Evolutionary conservation across 2,329 filamentous ascomycete genomes (phyloP), one percentile per base, ranked within the genome.

Genomic region (Monascus ruber): DNA sequence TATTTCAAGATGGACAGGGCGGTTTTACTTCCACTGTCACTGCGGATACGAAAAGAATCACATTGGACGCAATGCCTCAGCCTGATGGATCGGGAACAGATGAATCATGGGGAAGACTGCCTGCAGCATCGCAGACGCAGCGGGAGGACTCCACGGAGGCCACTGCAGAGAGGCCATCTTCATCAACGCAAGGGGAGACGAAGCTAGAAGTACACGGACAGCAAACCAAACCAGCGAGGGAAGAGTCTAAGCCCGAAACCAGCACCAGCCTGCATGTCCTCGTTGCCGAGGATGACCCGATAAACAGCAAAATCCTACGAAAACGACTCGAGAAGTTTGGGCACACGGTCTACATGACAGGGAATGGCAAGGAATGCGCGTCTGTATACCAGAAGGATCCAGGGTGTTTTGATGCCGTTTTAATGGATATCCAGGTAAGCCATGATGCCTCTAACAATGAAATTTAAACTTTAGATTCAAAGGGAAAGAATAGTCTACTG

Each of bases 361-460:
- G 83, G 31, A 94, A 94, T 45, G 87, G 87, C 5, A 83, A 91
- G 54, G 85, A 93, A 52, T 94, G 87, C 53, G 81, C 84, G 5
- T 70, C 72, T 36, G 71, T 77, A 4, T 88, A 84, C 57, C 72
- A 71, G 36, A 81, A 85, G 34, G 72, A 71, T 37, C 69, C 79
- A 0, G 59, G 59, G 25, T 63, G 65, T 24, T 91, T 84, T 52
- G 85, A 94, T 56, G 79, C 86, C 4, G 71, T 94, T 35, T 69
- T 94, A 45, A 94, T 94, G 87, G 87, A 94, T 55, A 86, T 94
- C 74, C 85, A 94, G 72, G 85, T 87, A 56, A 61, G 62, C 31
- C 17, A n/a, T 33, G 7, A 33, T 33, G 8, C 31, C 28, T 31
- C 28, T 31, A 31, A 8, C n/a, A 31, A 31, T 31, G 10, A 31